Conservation (phyloP, 2,329 filamentous ascomycete species). For the Colletotrichum melonis region DNA sequence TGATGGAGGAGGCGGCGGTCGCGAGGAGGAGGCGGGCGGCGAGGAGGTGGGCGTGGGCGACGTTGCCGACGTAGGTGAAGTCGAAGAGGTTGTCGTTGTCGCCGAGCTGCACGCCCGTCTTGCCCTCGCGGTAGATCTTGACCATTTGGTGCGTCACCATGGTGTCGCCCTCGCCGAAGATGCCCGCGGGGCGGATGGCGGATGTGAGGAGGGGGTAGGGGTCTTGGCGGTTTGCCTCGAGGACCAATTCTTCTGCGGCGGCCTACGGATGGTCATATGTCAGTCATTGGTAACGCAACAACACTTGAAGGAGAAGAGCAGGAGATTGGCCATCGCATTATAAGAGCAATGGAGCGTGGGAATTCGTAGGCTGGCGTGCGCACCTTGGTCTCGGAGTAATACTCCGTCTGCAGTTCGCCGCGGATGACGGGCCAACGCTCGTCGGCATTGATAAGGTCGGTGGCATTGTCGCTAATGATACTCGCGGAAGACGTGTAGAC, state of each 20-base stretch:
- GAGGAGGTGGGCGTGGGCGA: slow-evolving; percentile 83
- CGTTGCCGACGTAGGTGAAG: slow-evolving; percentile 73
- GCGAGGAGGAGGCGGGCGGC: slow-evolving; percentile 79
- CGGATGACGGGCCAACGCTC: slow-evolving; percentile 84
- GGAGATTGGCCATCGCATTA: background rate
- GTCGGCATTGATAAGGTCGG: slow-evolving; percentile 85
- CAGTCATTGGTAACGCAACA: background rate
- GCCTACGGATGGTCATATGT: slow-evolving; percentile 57
- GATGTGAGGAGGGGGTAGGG: slow-evolving; percentile 74
- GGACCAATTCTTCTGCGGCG: slow-evolving; percentile 83
- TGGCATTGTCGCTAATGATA: slow-evolving; percentile 84
- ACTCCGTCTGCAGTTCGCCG: slow-evolving; percentile 77
- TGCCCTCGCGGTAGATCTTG: slow-evolving; percentile 73
- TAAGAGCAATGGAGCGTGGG: background rate
- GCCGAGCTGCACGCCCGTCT: slow-evolving; percentile 85
- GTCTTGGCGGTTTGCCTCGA: slow-evolving; percentile 76
- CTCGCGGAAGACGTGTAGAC: slow-evolving; percentile 94
- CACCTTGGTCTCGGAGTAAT: slow-evolving; percentile 93
- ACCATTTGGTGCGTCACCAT: slow-evolving; percentile 81
- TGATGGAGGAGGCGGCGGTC: slow-evolving; percentile 60
- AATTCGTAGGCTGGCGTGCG: background rate
- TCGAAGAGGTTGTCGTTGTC: slow-evolving; percentile 72
- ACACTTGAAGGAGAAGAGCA: background rate
- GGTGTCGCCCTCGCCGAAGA: slow-evolving; percentile 90
- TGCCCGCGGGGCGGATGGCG: slow-evolving; percentile 85